phyloP scores from a whole-genome alignment of 768 basidiomycete genomes.

The Pseudohyphozyma bogoriensis region DNA sequence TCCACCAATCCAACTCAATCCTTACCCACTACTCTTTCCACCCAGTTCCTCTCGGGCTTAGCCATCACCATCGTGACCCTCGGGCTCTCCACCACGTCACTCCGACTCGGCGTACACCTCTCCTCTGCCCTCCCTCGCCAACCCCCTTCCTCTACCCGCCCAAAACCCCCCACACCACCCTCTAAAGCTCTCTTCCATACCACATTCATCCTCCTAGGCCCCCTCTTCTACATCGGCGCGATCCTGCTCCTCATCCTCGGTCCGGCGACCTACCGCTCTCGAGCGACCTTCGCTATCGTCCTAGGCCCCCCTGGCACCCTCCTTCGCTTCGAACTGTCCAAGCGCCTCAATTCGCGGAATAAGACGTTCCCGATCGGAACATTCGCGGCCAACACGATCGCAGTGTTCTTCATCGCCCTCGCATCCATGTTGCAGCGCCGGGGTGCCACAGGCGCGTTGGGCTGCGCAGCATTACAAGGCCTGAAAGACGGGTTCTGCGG shows the following conservation, averaged over 20 bases:
- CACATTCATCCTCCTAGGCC: slow-evolving; percentile 41
- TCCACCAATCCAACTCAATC: not conserved
- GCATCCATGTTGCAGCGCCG: slow-evolving; percentile 62
- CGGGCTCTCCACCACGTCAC: slow-evolving; percentile 60
- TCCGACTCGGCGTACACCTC: slow-evolving; percentile 62
- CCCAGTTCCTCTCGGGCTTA: slow-evolving; percentile 75
- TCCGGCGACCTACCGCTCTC: slow-evolving; percentile 51
- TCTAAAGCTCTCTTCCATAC: slow-evolving; percentile 7
- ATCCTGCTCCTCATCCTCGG: slow-evolving; percentile 64
- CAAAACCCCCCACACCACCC: slow-evolving; percentile 18
- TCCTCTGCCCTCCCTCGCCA: slow-evolving; percentile 40
- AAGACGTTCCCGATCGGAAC: slow-evolving; percentile 67
- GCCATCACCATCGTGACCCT: slow-evolving; percentile 71
- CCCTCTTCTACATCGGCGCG: slow-evolving; percentile 48
- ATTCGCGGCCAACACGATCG: slow-evolving; percentile 60
- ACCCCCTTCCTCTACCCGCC: slow-evolving; percentile 38
- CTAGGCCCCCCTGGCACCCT: slow-evolving; percentile 84
- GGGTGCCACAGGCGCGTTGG: not conserved
- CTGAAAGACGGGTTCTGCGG: slow-evolving; percentile 88
- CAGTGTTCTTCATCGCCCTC: slow-evolving; percentile 69
- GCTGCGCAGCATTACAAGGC: slow-evolving; percentile 66
- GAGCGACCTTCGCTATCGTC: slow-evolving; percentile 74
- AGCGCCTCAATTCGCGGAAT: slow-evolving; percentile 56
- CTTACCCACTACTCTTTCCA: not conserved
- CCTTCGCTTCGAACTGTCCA: slow-evolving; percentile 67